phyloP scores from a whole-genome alignment of 805 yeast genomes.

The Candida dajiaensis region DNA sequence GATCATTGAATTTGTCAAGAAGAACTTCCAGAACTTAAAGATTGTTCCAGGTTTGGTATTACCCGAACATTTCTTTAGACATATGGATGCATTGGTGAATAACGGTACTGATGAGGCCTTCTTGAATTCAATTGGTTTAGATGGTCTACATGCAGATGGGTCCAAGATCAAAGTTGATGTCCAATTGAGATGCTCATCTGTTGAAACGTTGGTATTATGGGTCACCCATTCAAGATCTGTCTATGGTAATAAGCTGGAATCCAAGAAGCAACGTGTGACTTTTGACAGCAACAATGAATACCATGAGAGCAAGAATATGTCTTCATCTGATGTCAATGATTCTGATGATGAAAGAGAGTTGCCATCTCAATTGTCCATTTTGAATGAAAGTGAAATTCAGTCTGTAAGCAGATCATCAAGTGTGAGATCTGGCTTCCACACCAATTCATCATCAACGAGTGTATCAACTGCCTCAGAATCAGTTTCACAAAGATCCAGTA shows the following conservation, averaged over 20 bases:
- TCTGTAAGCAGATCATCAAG: constrained; percentile 23
- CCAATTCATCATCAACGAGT: constrained; percentile 13
- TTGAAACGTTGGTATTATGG: constrained; percentile 67
- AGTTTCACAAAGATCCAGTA: constrained; percentile 5
- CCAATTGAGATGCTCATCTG: constrained; percentile 66
- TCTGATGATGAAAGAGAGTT: constrained; percentile 28
- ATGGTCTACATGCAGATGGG: constrained; percentile 70
- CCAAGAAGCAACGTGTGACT: neutral
- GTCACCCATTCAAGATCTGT: constrained; percentile 67
- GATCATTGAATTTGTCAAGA: constrained; percentile 26
- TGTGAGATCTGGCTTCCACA: constrained; percentile 14
- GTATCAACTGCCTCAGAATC: constrained; percentile 5
- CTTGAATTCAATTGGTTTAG: constrained; percentile 61
- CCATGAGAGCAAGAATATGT: neutral
- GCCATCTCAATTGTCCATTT: constrained; percentile 35
- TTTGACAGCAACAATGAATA: neutral
- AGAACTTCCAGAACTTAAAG: constrained; percentile 33
- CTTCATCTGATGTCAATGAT: constrained; percentile 21
- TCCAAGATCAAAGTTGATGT: constrained; percentile 60
- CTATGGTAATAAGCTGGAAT: constrained; percentile 13
- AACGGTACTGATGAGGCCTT: constrained; percentile 40
- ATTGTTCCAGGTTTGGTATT: constrained; percentile 66
- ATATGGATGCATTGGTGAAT: constrained; percentile 34
- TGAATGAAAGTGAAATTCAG: constrained; percentile 32
- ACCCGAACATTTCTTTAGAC: constrained; percentile 88